A percentile compares a stretch with the other conserved stretches of the same genome.
These are phyloP conservation scores for Lepiota subincarnata DNA, from an alignment of 768 basidiomycete species.

Conservation along the genomic window DNA sequence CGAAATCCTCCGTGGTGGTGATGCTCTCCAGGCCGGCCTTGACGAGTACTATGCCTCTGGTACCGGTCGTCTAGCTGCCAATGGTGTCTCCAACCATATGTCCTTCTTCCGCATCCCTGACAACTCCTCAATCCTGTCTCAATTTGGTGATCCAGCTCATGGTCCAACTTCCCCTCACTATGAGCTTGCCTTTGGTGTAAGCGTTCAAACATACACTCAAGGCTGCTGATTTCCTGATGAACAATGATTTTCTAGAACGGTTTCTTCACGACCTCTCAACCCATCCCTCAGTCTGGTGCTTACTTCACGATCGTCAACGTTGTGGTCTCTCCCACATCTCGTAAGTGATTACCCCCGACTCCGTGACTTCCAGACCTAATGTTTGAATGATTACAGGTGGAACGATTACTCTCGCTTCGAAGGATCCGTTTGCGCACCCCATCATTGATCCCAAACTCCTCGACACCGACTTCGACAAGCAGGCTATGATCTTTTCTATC, in stretches of 20 bases:
- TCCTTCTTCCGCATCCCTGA: constrained; percentile 27
- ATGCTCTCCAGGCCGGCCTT: constrained; percentile 12
- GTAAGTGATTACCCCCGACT: constrained; percentile 17
- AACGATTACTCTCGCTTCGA: constrained; percentile 17
- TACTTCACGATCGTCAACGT: constrained; percentile 24
- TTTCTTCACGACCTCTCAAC: constrained; percentile 22
- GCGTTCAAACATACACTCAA: constrained; percentile 6
- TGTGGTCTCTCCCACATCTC: constrained; percentile 31
- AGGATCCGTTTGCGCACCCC: constrained; percentile 22
- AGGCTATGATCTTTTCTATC: constrained; percentile 20
- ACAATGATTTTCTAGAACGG: constrained; percentile 10
- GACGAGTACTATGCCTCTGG: constrained; percentile 24
- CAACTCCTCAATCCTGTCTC: constrained; percentile 22
- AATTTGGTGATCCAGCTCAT: constrained; percentile 24
- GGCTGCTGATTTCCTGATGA: not conserved
- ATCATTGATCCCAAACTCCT: constrained; percentile 37
- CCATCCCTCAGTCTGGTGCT: constrained; percentile 22
- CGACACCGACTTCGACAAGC: constrained; percentile 21
- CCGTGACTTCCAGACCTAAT: not conserved
- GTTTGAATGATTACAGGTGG: constrained; percentile 15
- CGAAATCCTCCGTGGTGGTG: constrained; percentile 19
- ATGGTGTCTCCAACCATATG: constrained; percentile 24
- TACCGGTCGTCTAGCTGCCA: constrained; percentile 24
- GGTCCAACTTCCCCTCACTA: constrained; percentile 28
- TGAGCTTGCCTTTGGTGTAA: constrained; percentile 27